Conservation (phyloP, 306 rosid species). For the Castanea crenata region DNA sequence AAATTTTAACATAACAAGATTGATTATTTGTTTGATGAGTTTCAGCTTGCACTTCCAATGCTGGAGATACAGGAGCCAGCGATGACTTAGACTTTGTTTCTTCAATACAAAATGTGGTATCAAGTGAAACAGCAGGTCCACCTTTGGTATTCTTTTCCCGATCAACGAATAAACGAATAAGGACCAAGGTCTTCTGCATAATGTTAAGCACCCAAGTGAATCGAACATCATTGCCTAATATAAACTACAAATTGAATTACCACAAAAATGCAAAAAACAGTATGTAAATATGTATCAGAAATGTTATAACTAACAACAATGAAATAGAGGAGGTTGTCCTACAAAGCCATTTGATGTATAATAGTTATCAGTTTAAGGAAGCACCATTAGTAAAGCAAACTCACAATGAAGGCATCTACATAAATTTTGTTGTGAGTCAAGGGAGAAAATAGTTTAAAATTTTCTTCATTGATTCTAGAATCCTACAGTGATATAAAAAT, state of each 20-base stretch:
- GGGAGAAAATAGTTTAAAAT: no score
- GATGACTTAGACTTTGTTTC: slow-evolving; percentile 46
- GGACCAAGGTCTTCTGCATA: slow-evolving; percentile 74
- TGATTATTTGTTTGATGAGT: slow-evolving; percentile 10
- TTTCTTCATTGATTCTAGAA: no score
- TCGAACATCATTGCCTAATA: slow-evolving; percentile 8
- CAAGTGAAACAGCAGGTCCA: slow-evolving; percentile 49
- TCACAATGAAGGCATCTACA: neutral
- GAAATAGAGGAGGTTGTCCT: neutral
- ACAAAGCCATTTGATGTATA: neutral
- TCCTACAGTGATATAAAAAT: no score
- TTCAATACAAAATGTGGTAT: slow-evolving; percentile 47
- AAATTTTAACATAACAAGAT: neutral
- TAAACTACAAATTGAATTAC: neutral
- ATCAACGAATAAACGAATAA: slow-evolving; percentile 78
- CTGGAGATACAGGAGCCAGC: slow-evolving; percentile 41
- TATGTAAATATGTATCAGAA: neutral
- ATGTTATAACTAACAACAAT: neutral
- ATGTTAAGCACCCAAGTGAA: slow-evolving; percentile 14
- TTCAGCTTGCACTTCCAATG: slow-evolving; percentile 39
- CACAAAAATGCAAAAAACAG: neutral
- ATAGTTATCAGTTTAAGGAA: neutral
- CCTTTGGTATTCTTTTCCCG: slow-evolving; percentile 62
- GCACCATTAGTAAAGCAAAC: neutral
- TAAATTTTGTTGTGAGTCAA: neutral